A percentile compares a stretch with the other conserved stretches of the same genome.
These are phyloP conservation scores for Malassezia restricta DNA, from an alignment of 1,284 basidiomycete genomes.

Conservation along the genomic window DNA sequence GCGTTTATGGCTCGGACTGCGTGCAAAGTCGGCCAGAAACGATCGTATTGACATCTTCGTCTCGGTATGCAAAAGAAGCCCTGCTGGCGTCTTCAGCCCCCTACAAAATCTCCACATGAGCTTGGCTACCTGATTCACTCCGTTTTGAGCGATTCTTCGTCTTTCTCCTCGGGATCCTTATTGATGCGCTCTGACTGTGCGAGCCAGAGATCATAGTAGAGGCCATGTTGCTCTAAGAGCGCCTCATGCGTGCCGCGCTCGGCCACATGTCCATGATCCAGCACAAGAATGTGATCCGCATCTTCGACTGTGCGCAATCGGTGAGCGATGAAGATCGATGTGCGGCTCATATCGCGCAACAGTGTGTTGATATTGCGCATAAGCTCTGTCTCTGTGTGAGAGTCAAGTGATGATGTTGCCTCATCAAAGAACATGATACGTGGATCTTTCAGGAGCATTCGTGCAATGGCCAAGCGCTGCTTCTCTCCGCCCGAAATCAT, in stretches of 20 bases:
- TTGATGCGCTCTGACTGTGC: constrained; percentile 17
- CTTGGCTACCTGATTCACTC: too few relatives aligned
- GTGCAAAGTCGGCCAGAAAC: too few relatives aligned
- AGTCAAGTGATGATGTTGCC: constrained; percentile 88
- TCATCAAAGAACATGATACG: constrained; percentile 95
- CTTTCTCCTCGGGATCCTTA: neutral
- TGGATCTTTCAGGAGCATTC: constrained; percentile 83
- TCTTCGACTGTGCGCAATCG: constrained; percentile 79
- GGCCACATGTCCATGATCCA: constrained; percentile 26
- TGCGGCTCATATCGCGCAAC: constrained; percentile 64
- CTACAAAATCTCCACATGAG: too few relatives aligned
- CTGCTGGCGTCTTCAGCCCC: neutral
- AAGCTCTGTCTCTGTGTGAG: constrained; percentile 81
- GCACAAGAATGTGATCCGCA: constrained; percentile 49
- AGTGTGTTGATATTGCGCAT: constrained; percentile 84
- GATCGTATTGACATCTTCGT: too few relatives aligned
- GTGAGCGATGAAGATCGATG: constrained; percentile 65
- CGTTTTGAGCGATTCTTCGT: neutral
- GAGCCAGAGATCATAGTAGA: constrained; percentile 41
- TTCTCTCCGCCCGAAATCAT: constrained; percentile 99
- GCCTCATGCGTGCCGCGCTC: constrained; percentile 36
- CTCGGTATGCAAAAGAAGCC: neutral
- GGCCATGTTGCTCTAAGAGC: constrained; percentile 23
- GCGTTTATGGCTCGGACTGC: neutral
- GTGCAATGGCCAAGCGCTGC: constrained; percentile 82